Evolutionary conservation across 495 filamentous ascomycete species (phyloP).

Genomic region (Evernia prunastri): DNA sequence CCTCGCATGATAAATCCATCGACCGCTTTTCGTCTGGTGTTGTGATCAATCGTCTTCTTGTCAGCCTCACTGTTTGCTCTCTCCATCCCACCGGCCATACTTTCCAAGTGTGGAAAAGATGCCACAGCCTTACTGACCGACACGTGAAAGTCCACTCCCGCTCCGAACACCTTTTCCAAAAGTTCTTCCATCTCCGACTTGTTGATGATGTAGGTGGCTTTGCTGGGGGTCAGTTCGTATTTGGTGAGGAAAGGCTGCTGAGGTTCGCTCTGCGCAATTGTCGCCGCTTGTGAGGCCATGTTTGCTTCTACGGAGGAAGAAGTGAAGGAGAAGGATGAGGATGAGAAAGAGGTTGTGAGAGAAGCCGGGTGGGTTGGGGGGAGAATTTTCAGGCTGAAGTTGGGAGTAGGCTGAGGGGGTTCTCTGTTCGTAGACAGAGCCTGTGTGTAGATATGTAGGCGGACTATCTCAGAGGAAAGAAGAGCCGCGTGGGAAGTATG

Average conservation of each 20-base stretch:
- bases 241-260: neutral
- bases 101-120: neutral
- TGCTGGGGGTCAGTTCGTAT: neutral
- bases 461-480: no score
- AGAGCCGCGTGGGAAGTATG: no score
- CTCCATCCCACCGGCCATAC: neutral
- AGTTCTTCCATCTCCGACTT: neutral
- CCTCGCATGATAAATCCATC: conserved; percentile 14
- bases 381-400: no score
- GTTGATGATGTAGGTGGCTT: conserved; percentile 2
- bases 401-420: no score
- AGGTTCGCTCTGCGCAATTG: no score
- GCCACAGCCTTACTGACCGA: neutral
- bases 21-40: conserved; percentile 7
- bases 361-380: no score
- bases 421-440: no score
- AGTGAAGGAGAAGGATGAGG: no score
- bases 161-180: neutral
- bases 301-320: neutral
- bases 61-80: neutral
- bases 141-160: conserved; percentile 1
- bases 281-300: no score
- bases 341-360: no score
- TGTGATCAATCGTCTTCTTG: no score
- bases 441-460: no score